Evolutionary conservation across 208 protist genomes (phyloP), one percentile per base, ranked within the genome.

Genomic region (Trypanosoma mega): DNA sequence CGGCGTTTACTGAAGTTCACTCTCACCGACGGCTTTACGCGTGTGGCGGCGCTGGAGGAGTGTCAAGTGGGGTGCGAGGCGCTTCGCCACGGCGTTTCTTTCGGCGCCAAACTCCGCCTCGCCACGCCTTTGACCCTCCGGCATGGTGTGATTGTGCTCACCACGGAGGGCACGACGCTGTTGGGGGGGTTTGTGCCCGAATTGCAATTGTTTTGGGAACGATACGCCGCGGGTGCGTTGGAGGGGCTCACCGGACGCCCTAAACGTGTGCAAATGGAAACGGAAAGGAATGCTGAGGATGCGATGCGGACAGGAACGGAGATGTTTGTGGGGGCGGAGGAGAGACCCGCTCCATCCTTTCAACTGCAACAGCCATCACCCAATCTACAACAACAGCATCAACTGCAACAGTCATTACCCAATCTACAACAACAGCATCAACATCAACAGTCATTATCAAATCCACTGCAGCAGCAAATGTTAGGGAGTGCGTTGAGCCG

Each of bases 1-100:
- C 76, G 72, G 73, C 77, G 81, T 1, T 71, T 67, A 31, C 69
- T 89, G 4, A 62, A 56, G 14, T 47, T 92, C 1, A 64, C 72
- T 23, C 52, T 92, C 9, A 82, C 82, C 0, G 82, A 89, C 47
- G 85, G 85, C n/a, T 89, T 83, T 34, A 77, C 75, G n/a, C 79
- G 82, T 24, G 39, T 85, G 2, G 47, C 87, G 30, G 85, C 82
- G 2, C 41, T 92, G 2, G 81, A 89, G 56, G 74, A 82, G 21
- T 68, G 41, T 18, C 45, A 46, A 1, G 2, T 34, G 3, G 54
- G 43, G 14, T 57, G 60, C 60, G 29, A 62, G 36, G 23, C 52
- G 70, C 24, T 80, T 1, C 64, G 65, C 2, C 63, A 60, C 21
- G 85, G 85, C 2, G 45, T 92, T 9, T 52, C 71, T 14, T 78